phyloP scores from a whole-genome alignment of 73 alveolate species.

The Stentor roeselii region DNA sequence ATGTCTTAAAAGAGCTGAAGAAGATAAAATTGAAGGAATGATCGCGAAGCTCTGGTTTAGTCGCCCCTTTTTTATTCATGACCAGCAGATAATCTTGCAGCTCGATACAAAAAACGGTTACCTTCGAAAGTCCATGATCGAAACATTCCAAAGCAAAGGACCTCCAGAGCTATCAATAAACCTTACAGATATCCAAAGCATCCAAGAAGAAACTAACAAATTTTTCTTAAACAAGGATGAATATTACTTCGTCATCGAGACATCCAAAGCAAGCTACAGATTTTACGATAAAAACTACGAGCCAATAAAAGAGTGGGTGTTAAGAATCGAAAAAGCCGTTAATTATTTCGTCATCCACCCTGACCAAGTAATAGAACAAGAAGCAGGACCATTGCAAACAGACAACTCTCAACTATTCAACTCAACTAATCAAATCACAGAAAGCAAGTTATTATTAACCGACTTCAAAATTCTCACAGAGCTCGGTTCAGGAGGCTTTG shows the following conservation, averaged over 20 bases:
- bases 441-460: background rate
- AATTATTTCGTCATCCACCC: slow-evolving; percentile 13
- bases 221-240: background rate
- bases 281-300: background rate
- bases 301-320: background rate
- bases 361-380: background rate
- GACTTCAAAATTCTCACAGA: slow-evolving; percentile 43
- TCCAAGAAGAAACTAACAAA: background rate
- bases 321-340: slow-evolving; percentile 11
- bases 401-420: background rate
- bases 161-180: slow-evolving; percentile 17
- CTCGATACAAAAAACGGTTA: background rate
- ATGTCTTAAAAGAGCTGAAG: background rate
- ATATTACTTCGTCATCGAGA: slow-evolving; percentile 1
- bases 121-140: background rate
- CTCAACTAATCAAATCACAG: background rate
- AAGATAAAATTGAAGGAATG: background rate
- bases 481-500: slow-evolving; percentile 84
- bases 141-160: background rate
- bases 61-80: background rate
- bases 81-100: background rate
- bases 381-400: background rate
- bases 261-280: background rate
- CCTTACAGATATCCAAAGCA: background rate
- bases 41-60: background rate